These are phyloP conservation scores for Backusella westeae DNA, from an alignment of 192 early-diverging fungal genomes.

Conservation along the genomic window DNA sequence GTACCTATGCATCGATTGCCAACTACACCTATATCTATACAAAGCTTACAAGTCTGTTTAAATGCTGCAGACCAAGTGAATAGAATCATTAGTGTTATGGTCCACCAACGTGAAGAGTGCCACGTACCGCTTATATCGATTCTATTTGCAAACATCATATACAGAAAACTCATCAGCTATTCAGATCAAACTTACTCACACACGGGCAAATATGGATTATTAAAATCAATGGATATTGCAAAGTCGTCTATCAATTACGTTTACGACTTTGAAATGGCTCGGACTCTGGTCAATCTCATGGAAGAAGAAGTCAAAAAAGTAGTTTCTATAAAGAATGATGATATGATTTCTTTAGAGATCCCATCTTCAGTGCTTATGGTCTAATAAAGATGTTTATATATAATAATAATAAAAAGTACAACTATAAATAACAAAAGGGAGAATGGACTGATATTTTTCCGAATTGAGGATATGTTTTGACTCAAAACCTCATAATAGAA, in stretches of 20 bases:
- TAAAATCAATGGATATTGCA: slow-evolving; percentile 25
- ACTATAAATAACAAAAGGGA: not conserved
- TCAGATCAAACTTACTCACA: slow-evolving; percentile 10
- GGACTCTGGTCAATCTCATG: slow-evolving; percentile 26
- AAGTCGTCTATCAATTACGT: slow-evolving; percentile 19
- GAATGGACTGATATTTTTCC: not conserved
- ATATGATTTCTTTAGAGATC: not conserved
- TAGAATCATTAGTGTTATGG: slow-evolving; percentile 22
- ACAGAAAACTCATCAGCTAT: slow-evolving; percentile 25
- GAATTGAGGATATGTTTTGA: not conserved
- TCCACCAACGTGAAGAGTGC: slow-evolving; percentile 27
- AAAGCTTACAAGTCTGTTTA: slow-evolving; percentile 24
- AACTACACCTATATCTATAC: slow-evolving; percentile 24
- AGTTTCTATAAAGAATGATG: not conserved
- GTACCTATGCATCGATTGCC: slow-evolving; percentile 29
- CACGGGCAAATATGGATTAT: slow-evolving; percentile 22
- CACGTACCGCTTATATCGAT: slow-evolving; percentile 28
- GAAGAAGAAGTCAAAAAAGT: slow-evolving; percentile 21
- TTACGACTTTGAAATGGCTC: slow-evolving; percentile 37
- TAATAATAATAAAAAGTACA: not conserved
- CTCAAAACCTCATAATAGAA: not conserved
- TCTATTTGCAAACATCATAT: slow-evolving; percentile 32
- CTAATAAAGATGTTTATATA: not conserved
- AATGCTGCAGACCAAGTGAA: slow-evolving; percentile 26
- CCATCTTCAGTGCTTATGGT: not conserved